A percentile compares a stretch with the other conserved stretches of the same genome.
Evolutionary conservation across 1,139 yeast genomes (phyloP).

Genomic region (Sugiyamaella pinicola): DNA sequence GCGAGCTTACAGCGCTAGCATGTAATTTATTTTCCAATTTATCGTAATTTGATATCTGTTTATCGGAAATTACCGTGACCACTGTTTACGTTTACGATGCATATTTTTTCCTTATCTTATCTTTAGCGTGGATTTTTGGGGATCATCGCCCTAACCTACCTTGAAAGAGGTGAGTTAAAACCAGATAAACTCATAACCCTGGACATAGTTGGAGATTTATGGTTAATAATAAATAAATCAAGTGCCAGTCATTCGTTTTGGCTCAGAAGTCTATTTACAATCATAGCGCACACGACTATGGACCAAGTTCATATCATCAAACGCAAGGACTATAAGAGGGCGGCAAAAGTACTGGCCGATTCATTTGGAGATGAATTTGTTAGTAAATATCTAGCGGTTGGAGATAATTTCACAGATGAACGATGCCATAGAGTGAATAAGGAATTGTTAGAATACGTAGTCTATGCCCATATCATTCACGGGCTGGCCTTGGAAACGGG

Average conservation of each 20-base stretch:
- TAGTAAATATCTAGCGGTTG: slow-evolving; percentile 53
- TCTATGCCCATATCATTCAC: slow-evolving; percentile 57
- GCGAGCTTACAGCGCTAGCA: too few species aligned
- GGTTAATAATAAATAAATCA: too few species aligned
- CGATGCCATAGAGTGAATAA: slow-evolving; percentile 48
- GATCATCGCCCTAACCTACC: slow-evolving; percentile 7
- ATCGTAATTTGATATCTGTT: too few species aligned
- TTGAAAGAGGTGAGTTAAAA: neutral
- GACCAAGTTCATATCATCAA: slow-evolving; percentile 37
- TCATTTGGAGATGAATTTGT: slow-evolving; percentile 58
- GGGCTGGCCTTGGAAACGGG: slow-evolving; percentile 58
- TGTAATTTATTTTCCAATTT: too few species aligned
- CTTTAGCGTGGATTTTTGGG: neutral
- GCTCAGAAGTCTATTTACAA: too few species aligned
- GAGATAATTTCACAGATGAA: slow-evolving; percentile 44
- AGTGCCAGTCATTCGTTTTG: too few species aligned
- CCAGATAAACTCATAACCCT: neutral
- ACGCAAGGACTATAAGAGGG: slow-evolving; percentile 53
- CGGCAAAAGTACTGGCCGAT: slow-evolving; percentile 55
- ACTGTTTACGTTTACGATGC: too few species aligned
- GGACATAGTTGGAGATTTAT: neutral
- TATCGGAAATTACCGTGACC: too few species aligned
- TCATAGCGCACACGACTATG: too few species aligned
- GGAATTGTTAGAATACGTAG: slow-evolving; percentile 57
- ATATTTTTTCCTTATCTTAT: too few species aligned